Percentiles rank a stretch among this genome's conserved stretches.
These are phyloP conservation scores for Zygotorulaspora chibaensis DNA, from an alignment of 805 yeast species.

Conservation along the genomic window DNA sequence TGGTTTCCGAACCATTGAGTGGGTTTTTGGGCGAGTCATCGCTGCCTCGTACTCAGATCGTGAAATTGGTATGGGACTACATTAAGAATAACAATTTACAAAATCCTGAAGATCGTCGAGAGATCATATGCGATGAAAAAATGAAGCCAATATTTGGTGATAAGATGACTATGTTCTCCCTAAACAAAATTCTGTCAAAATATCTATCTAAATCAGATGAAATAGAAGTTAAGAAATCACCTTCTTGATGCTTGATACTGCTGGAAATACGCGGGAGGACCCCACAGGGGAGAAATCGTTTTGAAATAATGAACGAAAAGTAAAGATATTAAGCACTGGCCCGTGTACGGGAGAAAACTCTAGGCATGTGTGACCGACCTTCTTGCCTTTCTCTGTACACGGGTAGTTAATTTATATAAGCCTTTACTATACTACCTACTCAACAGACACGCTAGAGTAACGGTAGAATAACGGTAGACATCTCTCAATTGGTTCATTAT, in stretches of 20 bases:
- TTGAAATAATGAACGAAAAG: no score
- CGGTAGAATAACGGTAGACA: no score
- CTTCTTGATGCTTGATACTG: no score
- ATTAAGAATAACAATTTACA: constrained; percentile 61
- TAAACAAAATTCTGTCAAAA: constrained; percentile 50
- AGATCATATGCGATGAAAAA: constrained; percentile 58
- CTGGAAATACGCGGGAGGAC: no score
- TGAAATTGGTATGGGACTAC: constrained; percentile 65
- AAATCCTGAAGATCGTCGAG: constrained; percentile 61
- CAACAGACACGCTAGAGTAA: no score
- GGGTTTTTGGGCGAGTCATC: constrained; percentile 43
- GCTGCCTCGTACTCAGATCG: constrained; percentile 65
- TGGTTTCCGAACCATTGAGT: constrained; percentile 50
- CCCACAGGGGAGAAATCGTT: background rate
- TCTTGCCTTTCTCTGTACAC: no score
- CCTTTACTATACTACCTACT: no score
- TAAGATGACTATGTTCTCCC: constrained; percentile 51
- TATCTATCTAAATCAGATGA: constrained; percentile 44
- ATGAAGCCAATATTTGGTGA: constrained; percentile 58
- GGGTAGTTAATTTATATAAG: no score
- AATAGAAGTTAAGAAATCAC: background rate
- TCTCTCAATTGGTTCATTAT: no score
- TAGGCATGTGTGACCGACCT: no score
- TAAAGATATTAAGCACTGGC: no score
- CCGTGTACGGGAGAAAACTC: no score